These are phyloP conservation scores for Paxillus ammoniavirescens DNA, from an alignment of 768 basidiomycete genomes.

Conservation along the genomic window DNA sequence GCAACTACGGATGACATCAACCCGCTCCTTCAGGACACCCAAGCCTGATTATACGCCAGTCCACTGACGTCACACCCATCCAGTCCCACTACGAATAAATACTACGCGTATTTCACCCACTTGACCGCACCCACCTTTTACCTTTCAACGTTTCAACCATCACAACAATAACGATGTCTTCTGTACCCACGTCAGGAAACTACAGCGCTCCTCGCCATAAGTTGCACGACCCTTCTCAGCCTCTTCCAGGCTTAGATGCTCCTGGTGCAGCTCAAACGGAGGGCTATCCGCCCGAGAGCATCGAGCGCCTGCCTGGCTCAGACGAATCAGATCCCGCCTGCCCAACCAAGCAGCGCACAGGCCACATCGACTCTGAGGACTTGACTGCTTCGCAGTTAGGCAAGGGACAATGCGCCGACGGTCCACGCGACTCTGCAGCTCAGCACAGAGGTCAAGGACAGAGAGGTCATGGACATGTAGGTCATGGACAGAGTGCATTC, in stretches of 20 bases:
- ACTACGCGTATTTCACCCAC: too few species aligned
- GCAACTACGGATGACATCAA: background rate
- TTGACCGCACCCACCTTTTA: too few species aligned
- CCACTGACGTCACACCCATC: background rate
- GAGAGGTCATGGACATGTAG: conserved; percentile 1
- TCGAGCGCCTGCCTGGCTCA: conserved; percentile 18
- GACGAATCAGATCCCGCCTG: background rate
- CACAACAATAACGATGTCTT: background rate
- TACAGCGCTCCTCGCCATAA: conserved; percentile 36
- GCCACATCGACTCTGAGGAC: conserved; percentile 17
- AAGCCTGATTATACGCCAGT: too few species aligned
- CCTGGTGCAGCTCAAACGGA: conserved; percentile 19
- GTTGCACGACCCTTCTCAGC: conserved; percentile 47
- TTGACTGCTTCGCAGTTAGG: background rate
- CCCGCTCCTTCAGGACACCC: background rate
- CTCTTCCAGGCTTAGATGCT: conserved; percentile 43
- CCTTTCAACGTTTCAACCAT: background rate
- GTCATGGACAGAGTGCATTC: conserved; percentile 25
- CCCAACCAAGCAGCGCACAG: conserved; percentile 18
- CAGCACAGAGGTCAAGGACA: background rate
- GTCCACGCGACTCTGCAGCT: background rate
- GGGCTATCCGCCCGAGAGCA: conserved; percentile 41
- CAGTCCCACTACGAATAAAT: too few species aligned
- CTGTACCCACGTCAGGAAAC: conserved; percentile 9
- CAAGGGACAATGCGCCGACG: background rate